Evolutionary conservation across 768 basidiomycete genomes (phyloP), one percentile per base, ranked within the genome.

Genomic region (Boletus bicolor): DNA sequence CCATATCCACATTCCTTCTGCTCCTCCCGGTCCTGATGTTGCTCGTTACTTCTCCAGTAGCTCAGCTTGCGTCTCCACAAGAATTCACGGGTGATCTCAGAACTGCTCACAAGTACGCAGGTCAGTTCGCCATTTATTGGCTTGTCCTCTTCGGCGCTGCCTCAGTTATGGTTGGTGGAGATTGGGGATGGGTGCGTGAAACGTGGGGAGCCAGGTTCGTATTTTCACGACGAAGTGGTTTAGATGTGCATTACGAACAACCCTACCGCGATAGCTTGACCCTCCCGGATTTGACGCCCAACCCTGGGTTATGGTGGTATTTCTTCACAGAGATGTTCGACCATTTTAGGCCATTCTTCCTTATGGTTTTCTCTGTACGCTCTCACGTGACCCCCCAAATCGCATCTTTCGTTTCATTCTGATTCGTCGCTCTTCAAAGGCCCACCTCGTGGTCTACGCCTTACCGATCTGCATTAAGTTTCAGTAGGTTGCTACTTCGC

Each of bases 281-380:
- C 19, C 82, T 97, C 9, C 89, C 90, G 2, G 95, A 97, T 68
- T 73, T 98, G 58, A 94, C 93, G 9, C 96, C 97, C 0, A 98
- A 95, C 63, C 84, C 91, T 5, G 96, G 97, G 2, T 73, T 98
- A 30, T 93, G 93, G 90, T 98, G 96, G 96, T 98, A 98, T 72
- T 98, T 98, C 76, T 98, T 98, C 75, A 98, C 93, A 11, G 96
- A 98, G 70, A 98, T 98, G 91, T 99, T 99, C 60, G 96, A 98
- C 67, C 90, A 98, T 68, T 99, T 98, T 77, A 78, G 97, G 32
- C 84, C 87, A 5, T 98, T 98, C 75, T 99, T 97, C 79, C 76
- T 98, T 34, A 88, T 94, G 79, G 91, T 90, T 17, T 98, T 98
- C 71, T 90, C 88, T 17, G 94, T 94, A 63, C 45, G 87, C 69